Conservation (phyloP, 2,329 filamentous ascomycete genomes). For the Fusarium sacchari region DNA sequence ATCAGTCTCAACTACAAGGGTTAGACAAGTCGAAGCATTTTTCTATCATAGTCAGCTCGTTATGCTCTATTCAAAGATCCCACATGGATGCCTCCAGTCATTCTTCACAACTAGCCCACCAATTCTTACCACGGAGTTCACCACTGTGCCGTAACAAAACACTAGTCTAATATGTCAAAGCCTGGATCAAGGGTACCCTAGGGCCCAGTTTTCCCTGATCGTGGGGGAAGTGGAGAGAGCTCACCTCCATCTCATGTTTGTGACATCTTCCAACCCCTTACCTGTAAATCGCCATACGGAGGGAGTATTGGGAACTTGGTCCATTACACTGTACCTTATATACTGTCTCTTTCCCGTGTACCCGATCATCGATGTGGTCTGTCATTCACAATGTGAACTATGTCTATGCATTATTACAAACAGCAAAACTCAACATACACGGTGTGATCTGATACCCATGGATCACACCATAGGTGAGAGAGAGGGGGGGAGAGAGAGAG, state of each 20-base stretch:
- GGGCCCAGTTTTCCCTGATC: conserved; percentile 12
- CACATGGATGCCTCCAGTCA: not conserved
- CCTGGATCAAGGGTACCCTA: not conserved
- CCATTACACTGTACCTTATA: not conserved
- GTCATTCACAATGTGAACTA: not conserved
- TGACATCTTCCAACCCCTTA: not conserved
- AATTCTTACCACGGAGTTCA: not conserved
- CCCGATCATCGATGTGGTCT: not conserved
- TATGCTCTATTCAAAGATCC: not conserved
- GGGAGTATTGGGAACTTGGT: not conserved
- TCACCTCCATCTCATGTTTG: not conserved
- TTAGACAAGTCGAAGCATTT: not conserved
- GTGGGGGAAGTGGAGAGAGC: conserved; percentile 32
- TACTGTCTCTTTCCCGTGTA: not conserved
- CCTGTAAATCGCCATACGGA: not conserved
- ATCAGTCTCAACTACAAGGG: not conserved
- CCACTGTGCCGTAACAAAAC: not conserved
- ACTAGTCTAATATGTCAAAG: not conserved
- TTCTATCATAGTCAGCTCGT: not conserved
- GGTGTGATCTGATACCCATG: not conserved
- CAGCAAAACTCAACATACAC: not conserved
- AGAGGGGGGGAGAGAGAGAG: not conserved
- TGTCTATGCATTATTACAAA: not conserved
- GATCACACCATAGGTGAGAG: not conserved
- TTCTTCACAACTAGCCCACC: not conserved